phyloP scores from a whole-genome alignment of 2,329 filamentous ascomycete genomes.

The Emergomyces orientalis region DNA sequence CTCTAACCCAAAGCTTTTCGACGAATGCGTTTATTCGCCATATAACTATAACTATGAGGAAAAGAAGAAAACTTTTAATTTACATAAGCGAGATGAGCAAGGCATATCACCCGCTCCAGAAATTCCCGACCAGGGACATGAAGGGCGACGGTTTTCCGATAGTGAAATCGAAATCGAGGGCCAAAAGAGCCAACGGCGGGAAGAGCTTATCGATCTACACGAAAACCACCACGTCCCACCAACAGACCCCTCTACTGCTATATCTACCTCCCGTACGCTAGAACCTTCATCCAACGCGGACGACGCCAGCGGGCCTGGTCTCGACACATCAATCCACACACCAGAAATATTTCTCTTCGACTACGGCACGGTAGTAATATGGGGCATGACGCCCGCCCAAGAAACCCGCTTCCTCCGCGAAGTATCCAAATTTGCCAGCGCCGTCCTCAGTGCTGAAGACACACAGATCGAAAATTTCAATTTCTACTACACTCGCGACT shows the following conservation, averaged over 20 bases:
- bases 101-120: neutral
- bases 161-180: slow-evolving; percentile 61
- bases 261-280: slow-evolving; percentile 10
- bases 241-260: slow-evolving; percentile 11
- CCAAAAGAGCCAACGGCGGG: slow-evolving; percentile 46
- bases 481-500: slow-evolving; percentile 97
- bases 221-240: slow-evolving; percentile 29
- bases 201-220: slow-evolving; percentile 56
- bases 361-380: slow-evolving; percentile 95
- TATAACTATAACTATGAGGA: slow-evolving; percentile 64
- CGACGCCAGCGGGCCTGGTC: slow-evolving; percentile 50
- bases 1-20: slow-evolving; percentile 81
- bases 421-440: slow-evolving; percentile 84
- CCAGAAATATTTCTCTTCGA: slow-evolving; percentile 95
- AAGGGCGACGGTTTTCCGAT: slow-evolving; percentile 42
- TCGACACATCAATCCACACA: slow-evolving; percentile 81
- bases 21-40: slow-evolving; percentile 95
- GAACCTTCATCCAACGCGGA: slow-evolving; percentile 19
- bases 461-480: slow-evolving; percentile 97
- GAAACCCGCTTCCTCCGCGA: slow-evolving; percentile 89
- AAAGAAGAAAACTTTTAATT: slow-evolving; percentile 23
- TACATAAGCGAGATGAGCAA: too few relatives aligned
- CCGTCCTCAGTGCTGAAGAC: slow-evolving; percentile 79
- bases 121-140: neutral
- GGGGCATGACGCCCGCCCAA: slow-evolving; percentile 89